phyloP scores from a whole-genome alignment of 495 filamentous ascomycete genomes.

The Penicillium angulare region DNA sequence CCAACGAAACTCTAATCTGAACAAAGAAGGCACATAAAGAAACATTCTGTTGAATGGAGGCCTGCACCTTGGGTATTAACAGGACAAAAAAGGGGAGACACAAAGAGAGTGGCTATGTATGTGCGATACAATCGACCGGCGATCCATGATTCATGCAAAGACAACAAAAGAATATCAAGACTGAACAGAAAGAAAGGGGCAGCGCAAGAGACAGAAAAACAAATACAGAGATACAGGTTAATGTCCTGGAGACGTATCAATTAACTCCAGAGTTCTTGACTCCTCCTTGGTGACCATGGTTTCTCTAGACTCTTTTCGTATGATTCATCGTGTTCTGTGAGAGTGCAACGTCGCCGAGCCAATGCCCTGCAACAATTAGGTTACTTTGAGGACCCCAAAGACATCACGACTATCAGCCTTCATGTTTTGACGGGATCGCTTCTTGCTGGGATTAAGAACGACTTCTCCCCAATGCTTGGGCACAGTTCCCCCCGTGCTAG shows the following conservation, averaged over 20 bases:
- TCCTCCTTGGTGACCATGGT: neutral
- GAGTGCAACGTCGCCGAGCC: neutral
- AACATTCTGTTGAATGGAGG: conserved; percentile 11
- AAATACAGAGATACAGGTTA: neutral
- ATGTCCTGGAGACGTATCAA: conserved; percentile 1
- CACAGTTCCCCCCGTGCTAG: conserved; percentile 25
- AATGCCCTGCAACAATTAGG: conserved; percentile 10
- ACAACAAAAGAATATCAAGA: conserved; percentile 5
- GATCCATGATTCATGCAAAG: conserved; percentile 30
- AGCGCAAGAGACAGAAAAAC: neutral
- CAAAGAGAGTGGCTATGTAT: conserved; percentile 22
- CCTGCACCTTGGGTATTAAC: conserved; percentile 29
- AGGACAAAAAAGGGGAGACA: conserved; percentile 11
- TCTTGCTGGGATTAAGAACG: conserved; percentile 43
- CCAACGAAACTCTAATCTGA: neutral
- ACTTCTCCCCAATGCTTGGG: conserved; percentile 51
- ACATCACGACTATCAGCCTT: conserved; percentile 35
- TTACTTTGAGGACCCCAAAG: conserved; percentile 47
- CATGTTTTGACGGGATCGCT: conserved; percentile 31
- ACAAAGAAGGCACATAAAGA: conserved; percentile 4
- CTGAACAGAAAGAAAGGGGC: conserved; percentile 1
- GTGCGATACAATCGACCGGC: conserved; percentile 29
- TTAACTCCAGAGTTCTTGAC: neutral
- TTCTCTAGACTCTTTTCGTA: conserved; percentile 8
- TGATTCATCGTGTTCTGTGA: conserved; percentile 14